A percentile compares a stretch with the other conserved stretches of the same genome.
phyloP scores from a whole-genome alignment of 305 asterid genomes.

The Fraxinus floribunda region DNA sequence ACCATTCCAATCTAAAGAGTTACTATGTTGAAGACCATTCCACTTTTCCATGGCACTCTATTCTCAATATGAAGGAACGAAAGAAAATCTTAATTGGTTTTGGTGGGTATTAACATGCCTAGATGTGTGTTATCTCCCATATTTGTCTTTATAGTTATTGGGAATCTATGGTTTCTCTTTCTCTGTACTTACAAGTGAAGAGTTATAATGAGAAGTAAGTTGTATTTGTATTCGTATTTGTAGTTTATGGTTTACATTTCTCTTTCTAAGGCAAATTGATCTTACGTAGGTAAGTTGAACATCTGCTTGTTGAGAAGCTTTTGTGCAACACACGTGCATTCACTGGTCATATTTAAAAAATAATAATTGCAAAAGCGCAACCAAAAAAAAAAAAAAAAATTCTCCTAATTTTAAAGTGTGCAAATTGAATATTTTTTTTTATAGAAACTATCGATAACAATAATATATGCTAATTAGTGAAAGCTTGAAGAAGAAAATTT shows the following conservation, averaged over 20 bases:
- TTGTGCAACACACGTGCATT: background rate
- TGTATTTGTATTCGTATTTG: no score
- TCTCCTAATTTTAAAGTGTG: no score
- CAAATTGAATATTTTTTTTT: no score
- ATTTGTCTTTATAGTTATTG: conserved; percentile 5
- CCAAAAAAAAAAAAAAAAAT: no score
- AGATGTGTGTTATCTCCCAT: background rate
- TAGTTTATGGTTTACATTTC: no score
- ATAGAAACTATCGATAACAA: no score
- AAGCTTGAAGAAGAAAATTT: no score
- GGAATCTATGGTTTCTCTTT: conserved; percentile 2
- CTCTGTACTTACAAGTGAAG: conserved; percentile 51
- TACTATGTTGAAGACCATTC: background rate
- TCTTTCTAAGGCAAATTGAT: no score
- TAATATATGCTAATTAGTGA: no score
- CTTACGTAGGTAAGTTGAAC: conserved; percentile 1
- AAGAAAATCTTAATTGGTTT: background rate
- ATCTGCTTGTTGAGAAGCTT: conserved; percentile 5
- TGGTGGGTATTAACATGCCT: background rate
- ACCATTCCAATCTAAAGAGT: no score
- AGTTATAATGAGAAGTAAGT: conserved; percentile 63
- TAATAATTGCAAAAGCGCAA: no score
- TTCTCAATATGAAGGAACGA: background rate
- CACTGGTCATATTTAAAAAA: no score
- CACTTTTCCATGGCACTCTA: background rate